Conservation (phyloP, 768 basidiomycete genomes). For the Nidula microcarpa region DNA sequence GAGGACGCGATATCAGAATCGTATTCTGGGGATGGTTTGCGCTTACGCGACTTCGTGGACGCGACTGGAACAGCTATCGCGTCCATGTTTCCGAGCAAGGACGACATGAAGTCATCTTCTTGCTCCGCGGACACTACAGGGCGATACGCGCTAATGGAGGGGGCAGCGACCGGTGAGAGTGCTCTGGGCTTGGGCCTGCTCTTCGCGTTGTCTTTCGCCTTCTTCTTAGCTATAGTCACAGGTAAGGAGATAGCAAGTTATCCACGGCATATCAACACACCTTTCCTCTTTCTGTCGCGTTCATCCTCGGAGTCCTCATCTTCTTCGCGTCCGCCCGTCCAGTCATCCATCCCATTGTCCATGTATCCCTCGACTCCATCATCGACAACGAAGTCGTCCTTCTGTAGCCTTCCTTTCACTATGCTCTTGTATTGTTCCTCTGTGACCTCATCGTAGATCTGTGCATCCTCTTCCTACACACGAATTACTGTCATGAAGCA, state of each 20-base stretch:
- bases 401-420: constrained; percentile 76
- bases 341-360: constrained; percentile 97
- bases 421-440: constrained; percentile 88
- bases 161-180: constrained; percentile 45
- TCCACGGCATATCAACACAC: constrained; percentile 19
- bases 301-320: constrained; percentile 58
- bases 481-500: not conserved
- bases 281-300: constrained; percentile 36
- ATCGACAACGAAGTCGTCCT: constrained; percentile 94
- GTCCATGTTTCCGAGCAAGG: constrained; percentile 73
- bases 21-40: constrained; percentile 56
- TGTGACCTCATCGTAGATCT: constrained; percentile 85
- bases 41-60: constrained; percentile 47
- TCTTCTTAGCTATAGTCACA: constrained; percentile 30
- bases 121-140: constrained; percentile 71
- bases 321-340: constrained; percentile 60
- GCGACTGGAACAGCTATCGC: constrained; percentile 33
- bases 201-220: constrained; percentile 35
- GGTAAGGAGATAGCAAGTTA: not conserved
- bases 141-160: constrained; percentile 75
- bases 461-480: constrained; percentile 51
- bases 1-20: constrained; percentile 35
- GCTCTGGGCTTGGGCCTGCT: constrained; percentile 44
- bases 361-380: constrained; percentile 90
- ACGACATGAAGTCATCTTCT: constrained; percentile 88